Conservation (phyloP, 176 grass and related monocot species). For the Oryza australiensis region DNA sequence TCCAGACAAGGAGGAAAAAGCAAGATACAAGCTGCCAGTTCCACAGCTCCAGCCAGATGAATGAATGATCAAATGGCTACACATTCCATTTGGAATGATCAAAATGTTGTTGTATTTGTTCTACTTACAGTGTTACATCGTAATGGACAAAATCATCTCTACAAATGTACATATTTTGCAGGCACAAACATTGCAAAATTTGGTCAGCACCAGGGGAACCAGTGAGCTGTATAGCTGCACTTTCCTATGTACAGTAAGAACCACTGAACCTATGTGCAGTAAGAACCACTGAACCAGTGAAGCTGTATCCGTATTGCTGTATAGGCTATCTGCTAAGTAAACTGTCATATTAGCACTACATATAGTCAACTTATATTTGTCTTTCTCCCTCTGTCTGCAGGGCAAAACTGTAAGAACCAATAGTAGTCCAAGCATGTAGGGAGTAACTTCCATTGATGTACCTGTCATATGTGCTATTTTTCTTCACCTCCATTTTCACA, state of each 20-base stretch:
- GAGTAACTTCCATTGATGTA: background rate
- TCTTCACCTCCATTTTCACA: slow-evolving; percentile 1
- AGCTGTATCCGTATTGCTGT: background rate
- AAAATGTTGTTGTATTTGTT: background rate
- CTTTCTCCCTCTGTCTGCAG: slow-evolving; percentile 7
- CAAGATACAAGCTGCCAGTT: background rate
- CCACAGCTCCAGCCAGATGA: background rate
- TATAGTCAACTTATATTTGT: background rate
- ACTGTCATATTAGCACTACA: slow-evolving; percentile 26
- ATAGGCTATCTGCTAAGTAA: slow-evolving; percentile 1
- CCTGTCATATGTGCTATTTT: background rate
- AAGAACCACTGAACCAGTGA: background rate
- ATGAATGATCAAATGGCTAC: background rate
- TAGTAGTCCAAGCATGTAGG: background rate
- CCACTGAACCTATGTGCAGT: background rate
- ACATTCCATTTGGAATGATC: background rate
- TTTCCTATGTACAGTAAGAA: slow-evolving; percentile 15
- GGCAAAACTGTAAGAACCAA: background rate
- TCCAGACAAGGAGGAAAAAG: background rate
- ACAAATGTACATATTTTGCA: background rate
- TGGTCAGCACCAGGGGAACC: background rate
- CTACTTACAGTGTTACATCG: background rate
- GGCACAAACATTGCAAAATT: slow-evolving; percentile 1
- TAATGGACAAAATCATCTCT: background rate
- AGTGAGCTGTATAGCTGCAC: background rate